Evolutionary conservation across 306 rosid species (phyloP).

Genomic region (Fragaria ananassa): DNA sequence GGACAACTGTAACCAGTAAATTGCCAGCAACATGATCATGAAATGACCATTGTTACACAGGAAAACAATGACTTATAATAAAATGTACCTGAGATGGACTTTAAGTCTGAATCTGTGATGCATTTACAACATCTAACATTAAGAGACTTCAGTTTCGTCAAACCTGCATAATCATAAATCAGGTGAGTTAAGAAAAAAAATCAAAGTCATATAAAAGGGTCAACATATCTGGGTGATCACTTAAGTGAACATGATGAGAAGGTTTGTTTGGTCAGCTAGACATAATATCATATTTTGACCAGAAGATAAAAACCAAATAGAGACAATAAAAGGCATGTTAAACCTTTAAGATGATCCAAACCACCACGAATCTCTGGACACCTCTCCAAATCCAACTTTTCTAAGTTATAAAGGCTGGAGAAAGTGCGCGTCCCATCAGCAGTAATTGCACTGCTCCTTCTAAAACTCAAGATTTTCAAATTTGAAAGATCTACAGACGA

Average conservation of each 20-base stretch:
- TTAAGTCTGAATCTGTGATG: conserved; percentile 54
- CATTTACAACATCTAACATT: conserved; percentile 62
- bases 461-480: conserved; percentile 62
- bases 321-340: neutral
- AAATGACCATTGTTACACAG: conserved; percentile 6
- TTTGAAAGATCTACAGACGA: conserved; percentile 50
- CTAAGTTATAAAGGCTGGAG: conserved; percentile 56
- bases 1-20: neutral
- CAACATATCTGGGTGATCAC: neutral
- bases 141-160: conserved; percentile 55
- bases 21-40: neutral
- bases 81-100: conserved; percentile 55
- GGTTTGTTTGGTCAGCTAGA: neutral
- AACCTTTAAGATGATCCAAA: conserved; percentile 72
- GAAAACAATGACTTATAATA: conserved; percentile 1
- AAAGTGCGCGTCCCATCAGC: conserved; percentile 64
- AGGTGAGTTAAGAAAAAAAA: neutral
- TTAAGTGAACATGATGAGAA: neutral
- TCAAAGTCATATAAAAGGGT: neutral
- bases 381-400: conserved; percentile 71
- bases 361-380: conserved; percentile 66
- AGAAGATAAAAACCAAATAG: neutral
- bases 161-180: conserved; percentile 38
- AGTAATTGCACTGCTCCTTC: conserved; percentile 44
- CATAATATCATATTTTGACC: neutral